phyloP scores from a whole-genome alignment of 2,329 filamentous ascomycete species.

The Salinomyces thailandicus region DNA sequence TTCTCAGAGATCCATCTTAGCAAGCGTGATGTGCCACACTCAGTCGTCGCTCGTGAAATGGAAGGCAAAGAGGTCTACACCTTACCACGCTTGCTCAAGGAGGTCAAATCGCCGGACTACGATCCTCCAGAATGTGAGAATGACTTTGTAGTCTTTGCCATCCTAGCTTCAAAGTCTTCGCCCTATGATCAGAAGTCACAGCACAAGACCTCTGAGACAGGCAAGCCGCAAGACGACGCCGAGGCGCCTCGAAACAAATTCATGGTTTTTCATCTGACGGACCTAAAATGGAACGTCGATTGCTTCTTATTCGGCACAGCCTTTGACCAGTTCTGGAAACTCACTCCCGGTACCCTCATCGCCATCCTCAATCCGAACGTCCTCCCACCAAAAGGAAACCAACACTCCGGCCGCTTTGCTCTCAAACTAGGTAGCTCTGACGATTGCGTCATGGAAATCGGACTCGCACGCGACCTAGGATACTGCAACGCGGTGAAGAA shows the following conservation, averaged over 20 bases:
- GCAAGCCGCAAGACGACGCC: constrained; percentile 37
- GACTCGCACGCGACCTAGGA: constrained; percentile 70
- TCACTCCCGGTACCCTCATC: constrained; percentile 81
- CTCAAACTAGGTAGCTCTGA: constrained; percentile 75
- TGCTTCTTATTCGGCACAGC: constrained; percentile 85
- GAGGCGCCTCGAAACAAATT: constrained; percentile 60
- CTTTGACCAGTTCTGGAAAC: constrained; percentile 87
- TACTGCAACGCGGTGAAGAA: constrained; percentile 79
- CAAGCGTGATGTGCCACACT: constrained; percentile 72
- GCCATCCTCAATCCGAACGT: constrained; percentile 86
- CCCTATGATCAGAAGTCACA: constrained; percentile 53
- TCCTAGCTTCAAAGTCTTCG: constrained; percentile 79
- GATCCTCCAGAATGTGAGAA: constrained; percentile 70
- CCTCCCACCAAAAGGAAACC: constrained; percentile 70
- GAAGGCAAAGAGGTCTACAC: constrained; percentile 65
- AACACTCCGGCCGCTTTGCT: constrained; percentile 74
- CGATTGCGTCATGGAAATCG: constrained; percentile 84
- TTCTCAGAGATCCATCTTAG: constrained; percentile 80
- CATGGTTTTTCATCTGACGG: constrained; percentile 81
- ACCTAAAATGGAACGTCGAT: constrained; percentile 83
- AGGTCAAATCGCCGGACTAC: constrained; percentile 74
- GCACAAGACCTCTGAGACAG: constrained; percentile 31
- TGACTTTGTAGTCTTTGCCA: constrained; percentile 80
- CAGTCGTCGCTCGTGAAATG: constrained; percentile 66
- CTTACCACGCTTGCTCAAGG: constrained; percentile 69